Base-by-base conservation (phyloP, 176 grass and related monocot genomes). In the Carex parvula region DNA sequence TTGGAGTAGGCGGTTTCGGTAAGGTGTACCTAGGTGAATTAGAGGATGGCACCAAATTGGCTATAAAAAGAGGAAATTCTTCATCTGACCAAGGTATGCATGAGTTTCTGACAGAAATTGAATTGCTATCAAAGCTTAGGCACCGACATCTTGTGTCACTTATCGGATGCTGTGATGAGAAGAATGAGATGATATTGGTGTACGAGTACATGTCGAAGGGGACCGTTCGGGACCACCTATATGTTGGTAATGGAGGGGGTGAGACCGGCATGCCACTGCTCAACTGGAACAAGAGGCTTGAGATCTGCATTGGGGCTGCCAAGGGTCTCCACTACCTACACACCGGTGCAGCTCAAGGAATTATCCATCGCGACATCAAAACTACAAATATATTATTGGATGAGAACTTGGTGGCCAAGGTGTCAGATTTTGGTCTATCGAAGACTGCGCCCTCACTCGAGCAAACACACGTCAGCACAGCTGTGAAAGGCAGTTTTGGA, bases 351-450 rank as follows among this genome's bases (percentile, higher is more conserved):
- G 87, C 92, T 70, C 95, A 97, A 85, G 95, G 95, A 42, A 98
- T 98, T 80, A 98, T 98, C 82, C 95, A 98, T 87, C 95, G 95
- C 12, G 95, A 98, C 87, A 93, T 98, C 60, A 98, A 98, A 81
- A 95, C 95, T 32, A 98, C 92, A 78, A 98, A 98, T 74, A 98
- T 98, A 85, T 90, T 98, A 44, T 89, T 98, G 18, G 91, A 95
- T 72, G 92, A 97, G 59, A 94, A 92, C 85, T 88, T 97, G 58
- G 86, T 92, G 18, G 89, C 95, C 81, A 97, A 97, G 84, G 90
- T 97, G 14, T 70, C 95, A 46, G 95, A 97, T 87, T 97, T 97
- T 76, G 92, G 95, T 54, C 84, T 97, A 81, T 97, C 95, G 81
- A 97, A 97, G 84, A 90, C 84, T 72, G 95, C 90, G 21, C 95